Base-by-base conservation (phyloP, 192 early-diverging fungal genomes). In the Powellomyces hirtus region DNA sequence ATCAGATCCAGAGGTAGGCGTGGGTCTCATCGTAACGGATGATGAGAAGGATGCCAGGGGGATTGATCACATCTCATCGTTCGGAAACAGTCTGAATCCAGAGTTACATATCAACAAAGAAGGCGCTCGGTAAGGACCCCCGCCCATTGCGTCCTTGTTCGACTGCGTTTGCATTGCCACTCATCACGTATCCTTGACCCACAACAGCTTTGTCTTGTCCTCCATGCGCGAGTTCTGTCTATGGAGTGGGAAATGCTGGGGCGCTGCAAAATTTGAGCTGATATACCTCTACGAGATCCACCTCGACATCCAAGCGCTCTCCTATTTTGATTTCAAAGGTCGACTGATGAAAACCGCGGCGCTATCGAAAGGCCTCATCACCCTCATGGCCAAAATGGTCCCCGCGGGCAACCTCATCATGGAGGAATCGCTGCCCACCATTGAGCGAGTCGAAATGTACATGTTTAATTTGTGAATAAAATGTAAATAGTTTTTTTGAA, bases 221-320 rank as follows among this genome's bases (percentile, higher is more conserved):
- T 66, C 62, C 6, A 64, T 74, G 58, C 66, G 72, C 27, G 65
- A 74, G 5, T 62, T 74, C 38, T 59, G 66, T 31, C 59, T 74
- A 10, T 74, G 72, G 72, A 38, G 65, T 38, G 66, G 66, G 36
- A 36, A 37, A 18, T 61, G 64, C 57, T 74, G 72, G 72, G 58
- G 37, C 59, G 63, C 66, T 22, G 65, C 59, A 1, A 70, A 70
- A 52, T 70, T 70, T 45, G 72, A 74, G 31, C 31, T 74, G 4
- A 46, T 74, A 7, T 20, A 18, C 6, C 72, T 74, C 1, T 69
- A 69, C 36, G 72, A 74, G 37, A 67, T 74, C 0, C 72, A 74
- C 38, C 22, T 36, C 18, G 65, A 60, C 45, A 13, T 74, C 22
- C 64, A 68, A 31, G 24, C 30, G 40, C 35, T 60, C 6, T 46